Base-by-base conservation (phyloP, 1,139 yeast species). In the Hyphopichia wangnamkhiaoensis region DNA sequence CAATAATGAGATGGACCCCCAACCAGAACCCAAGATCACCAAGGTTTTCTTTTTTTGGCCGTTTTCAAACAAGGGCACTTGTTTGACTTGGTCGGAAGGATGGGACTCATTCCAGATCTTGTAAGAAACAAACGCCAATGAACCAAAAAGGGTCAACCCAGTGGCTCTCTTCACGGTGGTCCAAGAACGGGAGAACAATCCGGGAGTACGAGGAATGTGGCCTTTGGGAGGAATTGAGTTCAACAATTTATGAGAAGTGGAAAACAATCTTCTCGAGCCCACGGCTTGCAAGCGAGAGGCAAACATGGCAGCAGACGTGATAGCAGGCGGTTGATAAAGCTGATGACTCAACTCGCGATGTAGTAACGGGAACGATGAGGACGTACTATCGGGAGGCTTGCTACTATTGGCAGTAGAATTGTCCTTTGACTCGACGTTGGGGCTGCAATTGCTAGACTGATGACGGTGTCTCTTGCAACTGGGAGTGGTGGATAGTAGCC, bases 1-100 rank as follows among this genome's bases (percentile, higher is more conserved):
- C 64, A 91, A 74, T 50, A 90, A 68, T 3, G 93, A 80, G 38
- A 86, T 82, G 13, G 95, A 80, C 42, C 95, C 97, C 97, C 97
- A 91, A 42, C 97, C 97, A 33, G 95, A 80, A 43, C 98, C 97
- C 53, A 91, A 76, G 49, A 91, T 82, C 40, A 91, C 95, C 57
- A 91, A 69, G 33, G 91, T 89, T 71, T 91, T 91, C 75, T 87
- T 88, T 60, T 84, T 80, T 43, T 87, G 79, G 29, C 93, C 93
- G 52, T 74, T 76, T 38, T 76, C 73, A 51, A 82, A 79, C 28
- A 71, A 63, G n/a, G 82, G 77, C 9, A 79, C 65, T 59, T 81
- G 85, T 43, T 66, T 65, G 26, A 49, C 45, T 59, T 84, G 91
- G 21, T 68, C 64, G 29, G 71, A 70, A 4, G 91, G 91, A 48